Evolutionary conservation across 176 grass and related monocot species (phyloP).

Genomic region (Cenchrus fungigraminus): DNA sequence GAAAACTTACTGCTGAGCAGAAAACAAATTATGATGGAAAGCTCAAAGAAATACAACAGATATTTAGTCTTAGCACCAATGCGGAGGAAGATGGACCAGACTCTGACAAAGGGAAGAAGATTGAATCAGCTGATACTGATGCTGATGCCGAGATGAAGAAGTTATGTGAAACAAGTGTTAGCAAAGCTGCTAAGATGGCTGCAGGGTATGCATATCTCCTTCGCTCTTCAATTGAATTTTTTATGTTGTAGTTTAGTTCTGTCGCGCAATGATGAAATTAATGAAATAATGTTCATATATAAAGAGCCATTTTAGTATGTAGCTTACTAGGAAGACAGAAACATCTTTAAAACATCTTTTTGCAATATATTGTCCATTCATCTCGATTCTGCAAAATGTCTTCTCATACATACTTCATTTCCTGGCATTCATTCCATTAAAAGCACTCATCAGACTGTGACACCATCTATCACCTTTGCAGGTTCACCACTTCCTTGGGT

Average conservation of each 20-base stretch:
- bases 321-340: not conserved
- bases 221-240: slow-evolving; percentile 18
- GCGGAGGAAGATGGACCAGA: slow-evolving; percentile 77
- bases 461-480: slow-evolving; percentile 40
- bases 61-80: slow-evolving; percentile 74
- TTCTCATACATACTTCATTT: slow-evolving; percentile 8
- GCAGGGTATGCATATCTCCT: slow-evolving; percentile 63
- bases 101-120: slow-evolving; percentile 81
- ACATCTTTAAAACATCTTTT: slow-evolving; percentile 25
- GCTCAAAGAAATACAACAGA: slow-evolving; percentile 77
- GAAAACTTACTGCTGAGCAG: slow-evolving; percentile 78
- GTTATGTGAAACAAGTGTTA: slow-evolving; percentile 83
- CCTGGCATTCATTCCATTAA: not conserved
- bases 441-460: not conserved
- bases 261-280: slow-evolving; percentile 19
- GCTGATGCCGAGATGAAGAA: slow-evolving; percentile 87
- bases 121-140: slow-evolving; percentile 67
- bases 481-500: slow-evolving; percentile 74
- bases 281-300: slow-evolving; percentile 19
- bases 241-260: slow-evolving; percentile 37
- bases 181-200: slow-evolving; percentile 96
- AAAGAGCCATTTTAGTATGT: slow-evolving; percentile 6
- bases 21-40: slow-evolving; percentile 84
- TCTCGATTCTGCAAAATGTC: not conserved
- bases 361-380: not conserved